Base-by-base conservation (phyloP, 331 rosid species). In the Acacia pycnantha region DNA sequence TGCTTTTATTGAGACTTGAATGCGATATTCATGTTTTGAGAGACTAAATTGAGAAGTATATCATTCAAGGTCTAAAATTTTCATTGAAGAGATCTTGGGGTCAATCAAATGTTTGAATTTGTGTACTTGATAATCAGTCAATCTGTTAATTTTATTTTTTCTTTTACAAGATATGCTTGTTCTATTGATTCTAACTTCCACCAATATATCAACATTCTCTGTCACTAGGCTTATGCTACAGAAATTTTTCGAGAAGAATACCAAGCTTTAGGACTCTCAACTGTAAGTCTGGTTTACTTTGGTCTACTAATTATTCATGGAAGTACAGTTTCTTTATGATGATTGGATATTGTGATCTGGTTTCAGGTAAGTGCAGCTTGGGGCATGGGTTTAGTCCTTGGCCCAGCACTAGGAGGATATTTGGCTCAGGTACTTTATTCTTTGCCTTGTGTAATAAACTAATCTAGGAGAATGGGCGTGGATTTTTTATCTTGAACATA, bases 381-480 rank as follows among this genome's bases (percentile, higher is more conserved):
- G 97, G 97, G 91, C 56, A 77, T 88, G 5, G 95, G 95, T 71
- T 87, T 93, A 81, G 87, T 95, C 78, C 81, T 95, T 76, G 98
- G 98, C 40, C 98, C 98, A 21, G 97, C 98, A 65, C 2, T 95
- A 72, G 98, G 98, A 74, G 98, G 98, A 29, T 89, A 87, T 87
- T 82, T 95, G 66, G 94, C 98, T 40, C 97, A 86, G 97, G 97
- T 91, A 91, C 77, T 73, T 77, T 50, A 4, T 41, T 75, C 62
- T n/a, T 22, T 70, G 21, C 54, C 74, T 76, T 76, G 11, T 78
- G 73, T 31, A 68, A 66, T 48, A 43, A 71, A 35, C 61, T 66
- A 21, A n/a, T 51, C 9, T 10, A 58, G 46, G 77, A 19, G 31
- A 51, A 44, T 21, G 64, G 61, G 22, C 48, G 15, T 44, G 48